Conservation (phyloP, 768 basidiomycete genomes). For the Pleurotus cornucopiae region DNA sequence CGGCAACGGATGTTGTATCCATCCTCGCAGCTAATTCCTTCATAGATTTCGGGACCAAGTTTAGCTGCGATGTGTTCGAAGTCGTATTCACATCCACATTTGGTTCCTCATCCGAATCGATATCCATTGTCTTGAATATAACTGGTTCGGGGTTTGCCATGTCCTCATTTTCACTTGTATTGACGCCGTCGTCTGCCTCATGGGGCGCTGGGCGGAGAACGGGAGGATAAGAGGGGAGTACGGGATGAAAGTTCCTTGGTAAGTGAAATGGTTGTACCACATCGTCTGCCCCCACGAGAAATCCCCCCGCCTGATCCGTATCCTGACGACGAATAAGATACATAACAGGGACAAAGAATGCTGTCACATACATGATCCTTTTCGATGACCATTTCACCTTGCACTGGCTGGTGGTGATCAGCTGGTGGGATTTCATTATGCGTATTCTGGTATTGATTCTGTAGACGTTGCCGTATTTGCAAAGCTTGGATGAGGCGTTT, state of each 20-base stretch:
- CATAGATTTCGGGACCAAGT: slow-evolving; percentile 52
- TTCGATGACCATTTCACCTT: slow-evolving; percentile 5
- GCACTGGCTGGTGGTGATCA: slow-evolving; percentile 6
- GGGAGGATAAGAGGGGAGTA: slow-evolving; percentile 16
- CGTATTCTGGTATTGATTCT: slow-evolving; percentile 63
- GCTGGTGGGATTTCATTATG: neutral
- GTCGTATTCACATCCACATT: too few species aligned
- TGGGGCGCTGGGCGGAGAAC: slow-evolving; percentile 1
- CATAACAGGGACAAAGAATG: neutral
- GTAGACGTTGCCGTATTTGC: slow-evolving; percentile 77
- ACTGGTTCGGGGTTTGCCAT: slow-evolving; percentile 16
- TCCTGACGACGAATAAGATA: slow-evolving; percentile 3
- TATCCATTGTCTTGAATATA: slow-evolving; percentile 29
- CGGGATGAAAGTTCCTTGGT: slow-evolving; percentile 50
- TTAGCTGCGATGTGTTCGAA: neutral
- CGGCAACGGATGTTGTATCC: neutral
- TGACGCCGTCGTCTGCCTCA: slow-evolving; percentile 8
- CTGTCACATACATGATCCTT: neutral
- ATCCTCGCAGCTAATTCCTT: slow-evolving; percentile 53
- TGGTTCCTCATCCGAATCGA: slow-evolving; percentile 25
- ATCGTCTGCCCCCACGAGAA: slow-evolving; percentile 64
- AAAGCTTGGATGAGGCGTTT: slow-evolving; percentile 82
- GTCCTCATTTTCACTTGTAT: slow-evolving; percentile 16
- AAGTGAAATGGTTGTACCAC: slow-evolving; percentile 72
- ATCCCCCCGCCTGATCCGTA: slow-evolving; percentile 39